Evolutionary conservation across 1,139 yeast species (phyloP), one percentile per base, ranked within the genome.

Genomic region (Hemisphaericaspora lyxosophila): DNA sequence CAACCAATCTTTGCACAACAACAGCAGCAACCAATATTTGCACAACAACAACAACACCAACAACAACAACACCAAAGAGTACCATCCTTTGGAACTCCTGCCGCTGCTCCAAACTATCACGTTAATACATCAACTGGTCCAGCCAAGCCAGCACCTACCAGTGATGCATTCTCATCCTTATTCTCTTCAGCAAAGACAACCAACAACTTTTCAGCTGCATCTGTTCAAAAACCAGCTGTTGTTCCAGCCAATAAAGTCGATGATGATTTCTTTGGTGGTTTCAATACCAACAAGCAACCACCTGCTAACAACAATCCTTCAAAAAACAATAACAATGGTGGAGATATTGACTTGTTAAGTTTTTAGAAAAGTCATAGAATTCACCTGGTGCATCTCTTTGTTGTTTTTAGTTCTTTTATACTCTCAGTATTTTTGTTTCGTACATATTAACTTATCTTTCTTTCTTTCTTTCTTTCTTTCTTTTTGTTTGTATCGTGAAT

Each of bases 91-190:
- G 28, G 33, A n/a, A n/a, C n/a, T n/a, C n/a, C n/a, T n/a, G n/a
- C n/a, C 13, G 33, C 43, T 11, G 41, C 28, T 14, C 42, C 46
- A 37, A 43, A 39, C 32, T 36, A 35, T 36, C 33, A 49, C 34
- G 41, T 49, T 53, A 44, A 39, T 53, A 27, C 43, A 9, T 33
- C 45, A 33, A 29, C 67, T 5, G 62, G 67, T 3, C 60, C 70
- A 7, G 53, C 73, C 19, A 64, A 64, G 45, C 55, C 64, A 23
- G 47, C 72, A 7, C 48, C 54, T 34, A 73, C 73, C 46, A 72
- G 67, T 45, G 95, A 87, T 60, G 94, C 94, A 1, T 89, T 89
- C 60, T 85, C 95, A 25, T 82, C 88, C 14, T 70, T 89, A 49
- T 86, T 92, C 68, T 71, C 82, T 13, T 64, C 82, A 14, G 95